phyloP scores from a whole-genome alignment of 2,329 filamentous ascomycete species.

The Trichophyton schoenleinii region DNA sequence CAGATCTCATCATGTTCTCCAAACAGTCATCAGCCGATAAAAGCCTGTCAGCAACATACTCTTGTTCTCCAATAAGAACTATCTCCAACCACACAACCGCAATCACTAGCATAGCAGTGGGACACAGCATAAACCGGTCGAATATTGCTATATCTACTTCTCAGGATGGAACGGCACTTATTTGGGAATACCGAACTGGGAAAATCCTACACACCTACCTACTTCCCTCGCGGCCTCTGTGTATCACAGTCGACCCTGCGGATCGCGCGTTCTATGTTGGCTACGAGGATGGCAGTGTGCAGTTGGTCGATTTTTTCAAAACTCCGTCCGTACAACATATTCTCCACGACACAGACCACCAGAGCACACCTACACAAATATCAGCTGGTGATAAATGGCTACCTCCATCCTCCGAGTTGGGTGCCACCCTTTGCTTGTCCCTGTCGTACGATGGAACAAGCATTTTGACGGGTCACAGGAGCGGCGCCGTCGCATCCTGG shows the following conservation, averaged over 20 bases:
- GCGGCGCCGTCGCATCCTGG: slow-evolving; percentile 70
- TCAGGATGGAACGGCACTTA: slow-evolving; percentile 73
- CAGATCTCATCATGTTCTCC: slow-evolving; percentile 55
- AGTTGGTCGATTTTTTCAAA: slow-evolving; percentile 62
- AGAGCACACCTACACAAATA: slow-evolving; percentile 31
- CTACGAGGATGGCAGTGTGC: slow-evolving; percentile 68
- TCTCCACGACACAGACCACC: slow-evolving; percentile 24
- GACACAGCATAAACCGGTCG: slow-evolving; percentile 57
- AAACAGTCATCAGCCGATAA: slow-evolving; percentile 31
- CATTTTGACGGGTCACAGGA: slow-evolving; percentile 67
- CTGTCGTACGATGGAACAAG: slow-evolving; percentile 72
- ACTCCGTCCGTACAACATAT: slow-evolving; percentile 31
- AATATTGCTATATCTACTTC: slow-evolving; percentile 77
- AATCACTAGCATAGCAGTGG: slow-evolving; percentile 40
- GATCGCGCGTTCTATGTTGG: slow-evolving; percentile 72
- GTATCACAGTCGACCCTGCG: slow-evolving; percentile 65
- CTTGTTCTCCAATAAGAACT: slow-evolving; percentile 57
- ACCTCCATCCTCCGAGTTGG: slow-evolving; percentile 50
- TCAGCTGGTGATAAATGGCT: slow-evolving; percentile 32
- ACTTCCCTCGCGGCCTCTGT: slow-evolving; percentile 59
- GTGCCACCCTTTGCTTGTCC: slow-evolving; percentile 54
- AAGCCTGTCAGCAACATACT: slow-evolving; percentile 27
- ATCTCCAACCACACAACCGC: slow-evolving; percentile 56
- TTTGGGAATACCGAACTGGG: slow-evolving; percentile 84
- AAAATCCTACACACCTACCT: slow-evolving; percentile 68